These are phyloP conservation scores for Saccharum officinarum DNA, from an alignment of 176 grass and related monocot species.

Conservation along the genomic window DNA sequence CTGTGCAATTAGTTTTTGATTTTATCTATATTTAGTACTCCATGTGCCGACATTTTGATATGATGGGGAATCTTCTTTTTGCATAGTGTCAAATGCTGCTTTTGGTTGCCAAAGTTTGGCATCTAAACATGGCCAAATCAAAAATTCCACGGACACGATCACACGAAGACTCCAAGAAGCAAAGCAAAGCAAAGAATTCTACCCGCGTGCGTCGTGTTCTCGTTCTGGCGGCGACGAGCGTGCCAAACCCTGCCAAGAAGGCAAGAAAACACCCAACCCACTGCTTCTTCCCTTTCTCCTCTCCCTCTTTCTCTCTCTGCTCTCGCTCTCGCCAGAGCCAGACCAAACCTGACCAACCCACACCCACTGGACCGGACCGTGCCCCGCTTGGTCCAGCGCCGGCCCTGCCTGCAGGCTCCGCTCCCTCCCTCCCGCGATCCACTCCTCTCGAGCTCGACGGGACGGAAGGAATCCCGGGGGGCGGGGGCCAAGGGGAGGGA, in stretches of 20 bases:
- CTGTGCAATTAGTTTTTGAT: no score
- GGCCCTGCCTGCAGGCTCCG: not conserved
- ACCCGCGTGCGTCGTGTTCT: not conserved
- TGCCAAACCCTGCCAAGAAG: not conserved
- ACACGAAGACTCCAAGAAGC: no score
- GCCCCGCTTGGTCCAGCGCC: not conserved
- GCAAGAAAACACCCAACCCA: not conserved
- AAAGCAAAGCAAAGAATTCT: not conserved
- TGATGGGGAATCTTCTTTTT: no score
- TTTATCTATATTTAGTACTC: no score
- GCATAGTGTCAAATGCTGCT: no score
- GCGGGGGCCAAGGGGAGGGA: no score
- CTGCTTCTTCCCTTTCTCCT: not conserved
- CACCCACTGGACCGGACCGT: not conserved
- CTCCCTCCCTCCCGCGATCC: not conserved
- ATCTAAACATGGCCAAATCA: no score
- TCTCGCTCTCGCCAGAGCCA: not conserved
- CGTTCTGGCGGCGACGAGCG: not conserved
- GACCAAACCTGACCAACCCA: conserved; percentile 16
- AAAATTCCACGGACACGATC: not conserved
- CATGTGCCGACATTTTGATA: no score
- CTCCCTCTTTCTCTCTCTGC: no score
- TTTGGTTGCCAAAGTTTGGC: no score
- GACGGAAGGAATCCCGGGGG: not conserved
- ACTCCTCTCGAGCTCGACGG: not conserved